Conservation (phyloP, 2,329 filamentous ascomycete species). For the Ophiostoma montium region DNA sequence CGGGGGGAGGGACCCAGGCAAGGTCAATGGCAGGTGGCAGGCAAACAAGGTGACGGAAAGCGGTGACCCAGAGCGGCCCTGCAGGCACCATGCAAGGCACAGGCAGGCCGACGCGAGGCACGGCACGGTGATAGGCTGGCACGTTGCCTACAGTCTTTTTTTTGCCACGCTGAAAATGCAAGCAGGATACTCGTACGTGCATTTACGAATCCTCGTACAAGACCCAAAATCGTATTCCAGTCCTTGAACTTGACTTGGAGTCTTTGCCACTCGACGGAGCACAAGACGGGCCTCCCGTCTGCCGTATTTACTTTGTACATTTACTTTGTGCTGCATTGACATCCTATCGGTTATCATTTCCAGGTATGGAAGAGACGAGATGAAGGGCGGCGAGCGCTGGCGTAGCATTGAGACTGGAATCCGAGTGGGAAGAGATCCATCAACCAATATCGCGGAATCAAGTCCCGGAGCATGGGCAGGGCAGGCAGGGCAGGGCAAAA, state of each 20-base stretch:
- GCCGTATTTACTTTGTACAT: not conserved
- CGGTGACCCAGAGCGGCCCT: not conserved
- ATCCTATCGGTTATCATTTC: not conserved
- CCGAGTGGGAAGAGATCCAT: not conserved
- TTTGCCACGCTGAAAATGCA: no score
- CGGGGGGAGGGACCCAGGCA: no score
- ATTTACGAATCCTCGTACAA: no score
- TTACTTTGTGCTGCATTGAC: not conserved
- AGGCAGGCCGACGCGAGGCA: not conserved
- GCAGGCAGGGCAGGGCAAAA: not conserved
- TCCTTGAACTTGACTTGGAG: no score
- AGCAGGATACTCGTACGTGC: no score
- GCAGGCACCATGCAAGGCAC: constrained; percentile 12
- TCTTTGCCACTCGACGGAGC: no score
- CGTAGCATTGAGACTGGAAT: not conserved
- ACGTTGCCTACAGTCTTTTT: not conserved
- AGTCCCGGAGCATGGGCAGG: constrained; percentile 11
- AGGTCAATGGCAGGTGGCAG: no score
- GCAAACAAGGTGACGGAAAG: no score
- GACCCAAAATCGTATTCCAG: no score
- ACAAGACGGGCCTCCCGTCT: not conserved
- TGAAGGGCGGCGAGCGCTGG: not conserved
- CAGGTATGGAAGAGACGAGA: not conserved
- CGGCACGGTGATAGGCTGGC: not conserved
- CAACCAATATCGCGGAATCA: constrained; percentile 11